Evolutionary conservation across 768 basidiomycete species (phyloP).

Genomic region (Pulveroboletus sp.): DNA sequence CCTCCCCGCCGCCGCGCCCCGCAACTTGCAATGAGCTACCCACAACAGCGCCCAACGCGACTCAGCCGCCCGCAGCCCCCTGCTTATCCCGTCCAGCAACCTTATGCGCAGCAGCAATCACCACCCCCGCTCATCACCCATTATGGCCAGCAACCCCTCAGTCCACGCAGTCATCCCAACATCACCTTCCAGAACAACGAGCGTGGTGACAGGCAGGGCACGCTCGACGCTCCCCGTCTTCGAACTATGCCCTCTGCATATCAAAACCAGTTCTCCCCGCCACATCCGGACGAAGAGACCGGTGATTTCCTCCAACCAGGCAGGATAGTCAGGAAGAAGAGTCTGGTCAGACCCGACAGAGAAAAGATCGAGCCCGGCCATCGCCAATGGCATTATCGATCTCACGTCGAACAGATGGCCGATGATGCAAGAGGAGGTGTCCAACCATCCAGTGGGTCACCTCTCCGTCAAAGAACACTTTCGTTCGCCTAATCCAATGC

Average conservation of each 20-base stretch:
- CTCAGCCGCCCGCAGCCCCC: conserved; percentile 34
- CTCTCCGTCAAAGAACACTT: not conserved
- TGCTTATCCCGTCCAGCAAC: conserved; percentile 33
- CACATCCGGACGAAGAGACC: conserved; percentile 30
- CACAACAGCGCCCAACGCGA: conserved; percentile 36
- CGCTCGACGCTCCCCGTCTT: conserved; percentile 54
- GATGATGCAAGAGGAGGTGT: conserved; percentile 69
- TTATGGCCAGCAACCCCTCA: conserved; percentile 18
- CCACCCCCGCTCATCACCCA: conserved; percentile 13
- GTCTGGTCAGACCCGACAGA: conserved; percentile 85
- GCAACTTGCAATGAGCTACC: conserved; percentile 34
- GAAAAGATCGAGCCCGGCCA: conserved; percentile 96
- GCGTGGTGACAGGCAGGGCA: conserved; percentile 60
- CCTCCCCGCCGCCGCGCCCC: not conserved
- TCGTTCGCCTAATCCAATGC: conserved; percentile 5
- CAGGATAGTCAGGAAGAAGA: conserved; percentile 78
- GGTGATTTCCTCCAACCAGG: conserved; percentile 42
- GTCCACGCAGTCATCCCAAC: conserved; percentile 31
- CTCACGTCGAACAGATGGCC: conserved; percentile 75
- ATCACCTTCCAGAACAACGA: conserved; percentile 71
- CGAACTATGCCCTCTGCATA: conserved; percentile 43
- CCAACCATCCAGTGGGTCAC: conserved; percentile 73
- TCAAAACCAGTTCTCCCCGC: conserved; percentile 44
- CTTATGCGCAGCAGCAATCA: conserved; percentile 19
- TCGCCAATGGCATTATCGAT: conserved; percentile 91